Evolutionary conservation across 2,329 filamentous ascomycete genomes (phyloP).

Genomic region (Neonectria ditissima): DNA sequence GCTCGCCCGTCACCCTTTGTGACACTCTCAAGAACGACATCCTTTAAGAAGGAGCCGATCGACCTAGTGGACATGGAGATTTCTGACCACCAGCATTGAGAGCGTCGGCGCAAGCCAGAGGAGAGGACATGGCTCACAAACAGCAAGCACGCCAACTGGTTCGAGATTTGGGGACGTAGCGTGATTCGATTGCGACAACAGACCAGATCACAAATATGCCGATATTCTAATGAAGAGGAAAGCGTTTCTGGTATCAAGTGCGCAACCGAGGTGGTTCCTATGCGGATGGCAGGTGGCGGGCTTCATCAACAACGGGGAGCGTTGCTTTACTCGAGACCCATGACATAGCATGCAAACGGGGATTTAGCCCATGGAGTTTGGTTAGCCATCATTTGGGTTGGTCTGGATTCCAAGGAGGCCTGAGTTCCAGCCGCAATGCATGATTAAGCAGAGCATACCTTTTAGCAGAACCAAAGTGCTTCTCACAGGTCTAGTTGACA

Average conservation of each 20-base stretch:
- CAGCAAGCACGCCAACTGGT: background rate
- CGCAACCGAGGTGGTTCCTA: background rate
- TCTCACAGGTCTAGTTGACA: background rate
- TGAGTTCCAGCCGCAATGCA: background rate
- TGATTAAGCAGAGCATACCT: background rate
- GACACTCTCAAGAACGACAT: slow-evolving; percentile 33
- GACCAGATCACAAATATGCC: background rate
- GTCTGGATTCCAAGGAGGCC: background rate
- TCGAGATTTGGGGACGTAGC: background rate
- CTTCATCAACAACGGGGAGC: slow-evolving; percentile 4
- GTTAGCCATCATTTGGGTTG: background rate
- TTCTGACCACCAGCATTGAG: slow-evolving; percentile 39
- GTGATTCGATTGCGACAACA: background rate
- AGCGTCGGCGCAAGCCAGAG: background rate
- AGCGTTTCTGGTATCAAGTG: background rate
- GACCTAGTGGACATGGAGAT: slow-evolving; percentile 55
- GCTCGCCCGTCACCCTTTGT: slow-evolving; percentile 45
- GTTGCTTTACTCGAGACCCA: slow-evolving; percentile 9
- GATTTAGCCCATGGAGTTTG: slow-evolving; percentile 1
- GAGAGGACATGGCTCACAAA: background rate
- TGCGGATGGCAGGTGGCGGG: background rate
- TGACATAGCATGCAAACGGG: background rate
- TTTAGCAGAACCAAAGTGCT: background rate
- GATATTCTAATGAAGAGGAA: background rate
- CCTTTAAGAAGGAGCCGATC: slow-evolving; percentile 38